Evolutionary conservation across 1,139 yeast genomes (phyloP).

Genomic region (Sugiyamaella grinbergsii): DNA sequence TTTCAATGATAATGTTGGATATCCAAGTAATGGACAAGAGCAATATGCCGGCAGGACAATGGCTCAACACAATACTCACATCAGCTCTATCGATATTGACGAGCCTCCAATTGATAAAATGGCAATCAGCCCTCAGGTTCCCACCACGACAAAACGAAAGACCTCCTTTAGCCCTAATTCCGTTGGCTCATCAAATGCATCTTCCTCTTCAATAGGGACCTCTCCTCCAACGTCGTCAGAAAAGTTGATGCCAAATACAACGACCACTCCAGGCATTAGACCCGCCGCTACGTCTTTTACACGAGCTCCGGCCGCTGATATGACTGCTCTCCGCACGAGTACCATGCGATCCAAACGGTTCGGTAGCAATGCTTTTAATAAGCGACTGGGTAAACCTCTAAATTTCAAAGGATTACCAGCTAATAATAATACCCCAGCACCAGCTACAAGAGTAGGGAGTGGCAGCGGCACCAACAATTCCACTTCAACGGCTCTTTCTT

Average conservation of each 20-base stretch:
- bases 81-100: background rate
- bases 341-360: slow-evolving; percentile 20
- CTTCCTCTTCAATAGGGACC: slow-evolving; percentile 5
- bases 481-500: slow-evolving; percentile 5
- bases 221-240: slow-evolving; percentile 12
- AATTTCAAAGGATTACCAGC: slow-evolving; percentile 16
- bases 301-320: slow-evolving; percentile 23
- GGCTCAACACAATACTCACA: background rate
- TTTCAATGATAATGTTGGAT: background rate
- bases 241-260: slow-evolving; percentile 6
- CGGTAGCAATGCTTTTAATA: slow-evolving; percentile 19
- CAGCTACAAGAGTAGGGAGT: too few species aligned
- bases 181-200: slow-evolving; percentile 1
- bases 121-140: slow-evolving; percentile 5
- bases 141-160: background rate
- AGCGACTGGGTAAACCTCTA: slow-evolving; percentile 14
- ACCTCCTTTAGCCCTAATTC: slow-evolving; percentile 10
- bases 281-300: slow-evolving; percentile 22
- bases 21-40: background rate
- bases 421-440: background rate
- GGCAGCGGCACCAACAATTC: background rate
- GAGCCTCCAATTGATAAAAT: slow-evolving; percentile 6
- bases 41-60: background rate
- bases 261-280: slow-evolving; percentile 22
- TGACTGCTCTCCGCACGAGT: slow-evolving; percentile 20